Conservation (phyloP, 2,329 filamentous ascomycete genomes). For the Bipolaris bicolor region DNA sequence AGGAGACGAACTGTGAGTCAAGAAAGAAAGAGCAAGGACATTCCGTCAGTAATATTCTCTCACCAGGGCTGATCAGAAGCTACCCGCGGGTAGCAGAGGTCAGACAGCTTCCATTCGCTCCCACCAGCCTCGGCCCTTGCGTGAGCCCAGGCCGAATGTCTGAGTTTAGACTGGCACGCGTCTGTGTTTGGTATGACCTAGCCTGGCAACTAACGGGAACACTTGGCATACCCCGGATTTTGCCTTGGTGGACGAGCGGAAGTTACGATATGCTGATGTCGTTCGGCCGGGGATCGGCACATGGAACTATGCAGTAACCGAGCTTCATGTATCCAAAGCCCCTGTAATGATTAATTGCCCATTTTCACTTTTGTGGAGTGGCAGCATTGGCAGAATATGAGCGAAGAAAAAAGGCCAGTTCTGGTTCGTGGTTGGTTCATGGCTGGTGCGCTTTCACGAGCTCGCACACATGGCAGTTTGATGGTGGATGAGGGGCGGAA, state of each 20-base stretch:
- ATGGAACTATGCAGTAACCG: slow-evolving; percentile 24
- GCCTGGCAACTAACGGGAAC: slow-evolving; percentile 9
- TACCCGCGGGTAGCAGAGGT: slow-evolving; percentile 44
- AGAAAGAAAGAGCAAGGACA: slow-evolving; percentile 16
- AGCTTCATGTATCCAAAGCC: slow-evolving; percentile 2
- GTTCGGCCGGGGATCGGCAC: slow-evolving; percentile 42
- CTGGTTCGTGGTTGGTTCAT: slow-evolving; percentile 3
- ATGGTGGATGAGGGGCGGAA: slow-evolving; percentile 14
- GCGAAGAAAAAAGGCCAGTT: background rate
- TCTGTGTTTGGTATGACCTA: slow-evolving; percentile 11
- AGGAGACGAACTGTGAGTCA: slow-evolving; percentile 10
- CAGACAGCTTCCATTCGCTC: slow-evolving; percentile 27
- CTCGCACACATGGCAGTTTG: slow-evolving; percentile 21
- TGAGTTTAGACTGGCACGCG: slow-evolving; percentile 28
- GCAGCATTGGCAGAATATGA: background rate
- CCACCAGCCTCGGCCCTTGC: slow-evolving; percentile 44
- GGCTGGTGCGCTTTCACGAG: slow-evolving; percentile 16
- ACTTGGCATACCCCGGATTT: slow-evolving; percentile 37
- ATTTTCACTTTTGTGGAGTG: background rate
- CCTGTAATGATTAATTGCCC: slow-evolving; percentile 2
- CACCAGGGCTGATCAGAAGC: slow-evolving; percentile 14
- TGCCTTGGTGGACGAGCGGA: slow-evolving; percentile 45
- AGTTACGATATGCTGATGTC: slow-evolving; percentile 28
- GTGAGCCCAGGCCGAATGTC: slow-evolving; percentile 33
- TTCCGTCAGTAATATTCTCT: slow-evolving; percentile 33